A percentile compares a stretch with the other conserved stretches of the same genome.
Conservation (phyloP, 495 filamentous ascomycete genomes). For the Tuber magnatum region DNA sequence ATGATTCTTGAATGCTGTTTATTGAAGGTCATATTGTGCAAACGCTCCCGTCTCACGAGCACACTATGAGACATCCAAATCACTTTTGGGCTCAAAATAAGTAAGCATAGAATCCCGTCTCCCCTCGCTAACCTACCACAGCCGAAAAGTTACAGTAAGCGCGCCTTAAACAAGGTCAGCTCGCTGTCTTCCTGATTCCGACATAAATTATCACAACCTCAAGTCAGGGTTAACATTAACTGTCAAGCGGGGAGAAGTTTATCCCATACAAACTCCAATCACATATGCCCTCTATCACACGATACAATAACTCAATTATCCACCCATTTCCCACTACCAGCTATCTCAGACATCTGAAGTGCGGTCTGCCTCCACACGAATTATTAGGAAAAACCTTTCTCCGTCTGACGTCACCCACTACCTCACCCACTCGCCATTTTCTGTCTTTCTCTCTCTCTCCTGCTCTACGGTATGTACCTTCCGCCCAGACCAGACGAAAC, state of each 20-base stretch:
- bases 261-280: too few relatives aligned
- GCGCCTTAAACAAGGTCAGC: too few relatives aligned
- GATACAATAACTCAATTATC: background rate
- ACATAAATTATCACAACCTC: too few relatives aligned
- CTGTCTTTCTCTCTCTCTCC: background rate
- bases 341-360: background rate
- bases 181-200: too few relatives aligned
- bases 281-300: too few relatives aligned
- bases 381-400: conserved; percentile 2
- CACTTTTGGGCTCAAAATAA: too few relatives aligned
- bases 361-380: background rate
- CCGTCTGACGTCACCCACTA: background rate
- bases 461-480: background rate
- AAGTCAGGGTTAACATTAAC: too few relatives aligned
- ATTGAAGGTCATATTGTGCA: background rate
- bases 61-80: background rate
- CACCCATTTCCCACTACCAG: background rate
- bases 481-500: background rate
- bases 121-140: too few relatives aligned
- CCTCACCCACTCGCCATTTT: background rate
- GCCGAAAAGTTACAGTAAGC: too few relatives aligned
- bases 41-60: background rate
- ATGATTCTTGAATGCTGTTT: background rate
- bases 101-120: background rate
- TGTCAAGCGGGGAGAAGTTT: too few relatives aligned